phyloP scores from a whole-genome alignment of 306 rosid species.

The Cucumis hystrix region DNA sequence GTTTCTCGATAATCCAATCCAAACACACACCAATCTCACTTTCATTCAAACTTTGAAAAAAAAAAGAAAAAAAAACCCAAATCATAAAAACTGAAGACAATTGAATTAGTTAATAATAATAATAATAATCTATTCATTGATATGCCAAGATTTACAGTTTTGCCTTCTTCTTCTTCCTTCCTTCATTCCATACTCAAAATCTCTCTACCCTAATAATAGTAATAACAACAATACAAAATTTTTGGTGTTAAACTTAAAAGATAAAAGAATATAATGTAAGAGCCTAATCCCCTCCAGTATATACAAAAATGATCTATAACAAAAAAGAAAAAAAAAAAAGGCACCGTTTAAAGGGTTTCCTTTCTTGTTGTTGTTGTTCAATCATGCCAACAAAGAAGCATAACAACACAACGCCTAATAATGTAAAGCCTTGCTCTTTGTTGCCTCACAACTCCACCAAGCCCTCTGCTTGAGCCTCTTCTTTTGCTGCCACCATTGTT shows the following conservation, averaged over 20 bases:
- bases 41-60: no score
- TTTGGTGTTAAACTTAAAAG: neutral
- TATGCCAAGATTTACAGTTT: neutral
- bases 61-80: no score
- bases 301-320: neutral
- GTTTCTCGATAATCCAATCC: neutral
- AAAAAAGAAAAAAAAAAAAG: neutral
- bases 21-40: neutral
- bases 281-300: neutral
- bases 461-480: constrained; percentile 43
- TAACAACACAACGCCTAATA: constrained; percentile 56
- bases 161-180: neutral
- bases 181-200: neutral
- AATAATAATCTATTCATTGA: neutral
- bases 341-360: neutral
- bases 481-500: constrained; percentile 29
- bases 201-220: neutral
- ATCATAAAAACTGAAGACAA: neutral
- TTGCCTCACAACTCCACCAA: constrained; percentile 43
- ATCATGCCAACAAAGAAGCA: constrained; percentile 75
- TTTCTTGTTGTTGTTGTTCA: neutral
- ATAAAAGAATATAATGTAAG: neutral
- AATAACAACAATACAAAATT: neutral
- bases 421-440: constrained; percentile 56
- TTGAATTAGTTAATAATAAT: neutral